Base-by-base conservation (phyloP, 495 filamentous ascomycete genomes). In the Podospora australis region DNA sequence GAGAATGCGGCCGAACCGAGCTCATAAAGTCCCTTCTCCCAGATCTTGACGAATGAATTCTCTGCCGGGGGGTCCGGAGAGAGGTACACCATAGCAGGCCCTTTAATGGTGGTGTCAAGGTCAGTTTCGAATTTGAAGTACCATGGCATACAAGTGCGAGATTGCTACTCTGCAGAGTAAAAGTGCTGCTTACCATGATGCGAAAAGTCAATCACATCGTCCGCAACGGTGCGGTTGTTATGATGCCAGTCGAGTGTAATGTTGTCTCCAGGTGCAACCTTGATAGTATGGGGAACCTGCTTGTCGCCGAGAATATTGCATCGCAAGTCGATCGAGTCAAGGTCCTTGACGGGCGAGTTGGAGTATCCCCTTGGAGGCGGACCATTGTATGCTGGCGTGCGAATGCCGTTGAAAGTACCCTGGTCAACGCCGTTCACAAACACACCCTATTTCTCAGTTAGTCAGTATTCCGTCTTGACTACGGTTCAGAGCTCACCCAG, bases 41-140 rank as follows among this genome's bases (percentile, higher is more conserved):
- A 70, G 39, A 77, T 60, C 63, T 75, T 77, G 57, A 72, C 63
- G 60, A 72, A 77, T 7, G 68, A 66, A 41, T 70, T 59, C 9
- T 59, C 68, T 36, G 53, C 56, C n/a, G 58, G 63, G 30, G 69
- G 69, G 43, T 72, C 64, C 2, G 70, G 71, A 0, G 69, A 66
- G n/a, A 76, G 64, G 47, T 76, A 76, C 7, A 65, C 60, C 46
- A 70, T 48, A 5, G 69, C 64, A 5, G 72, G 71, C 6, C n/a
- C n/a, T n/a, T n/a, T n/a, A n/a, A n/a, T n/a, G n/a, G n/a, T n/a
- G n/a, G n/a, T n/a, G n/a, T n/a, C n/a, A n/a, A n/a, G n/a, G n/a
- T n/a, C n/a, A n/a, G n/a, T n/a, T n/a, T n/a, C n/a, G n/a, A n/a
- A n/a, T n/a, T n/a, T n/a, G n/a, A n/a, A n/a, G n/a, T n/a, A n/a